These are phyloP conservation scores for Boletus pseudo-olivaceus DNA, from an alignment of 768 basidiomycete species.

Conservation along the genomic window DNA sequence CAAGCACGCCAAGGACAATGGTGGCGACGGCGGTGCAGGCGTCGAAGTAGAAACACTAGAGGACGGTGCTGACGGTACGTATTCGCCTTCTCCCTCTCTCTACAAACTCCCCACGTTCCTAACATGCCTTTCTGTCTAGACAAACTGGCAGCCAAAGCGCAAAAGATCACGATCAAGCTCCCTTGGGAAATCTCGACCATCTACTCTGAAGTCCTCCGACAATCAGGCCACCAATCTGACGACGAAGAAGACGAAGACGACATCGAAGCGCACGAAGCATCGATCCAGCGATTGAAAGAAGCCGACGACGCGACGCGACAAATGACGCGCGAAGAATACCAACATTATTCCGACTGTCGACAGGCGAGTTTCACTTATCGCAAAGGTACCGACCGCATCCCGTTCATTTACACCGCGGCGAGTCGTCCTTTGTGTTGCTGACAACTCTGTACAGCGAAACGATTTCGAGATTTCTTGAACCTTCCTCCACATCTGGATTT, in stretches of 20 bases:
- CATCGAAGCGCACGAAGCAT: slow-evolving; percentile 92
- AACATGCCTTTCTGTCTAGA: slow-evolving; percentile 39
- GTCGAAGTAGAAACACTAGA: slow-evolving; percentile 83
- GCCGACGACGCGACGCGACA: slow-evolving; percentile 92
- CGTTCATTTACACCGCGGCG: neutral
- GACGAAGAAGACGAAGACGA: slow-evolving; percentile 97
- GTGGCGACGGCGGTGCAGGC: slow-evolving; percentile 74
- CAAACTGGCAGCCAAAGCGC: slow-evolving; percentile 76
- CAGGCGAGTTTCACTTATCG: slow-evolving; percentile 97
- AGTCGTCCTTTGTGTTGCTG: neutral
- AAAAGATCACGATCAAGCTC: slow-evolving; percentile 91
- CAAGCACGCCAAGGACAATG: slow-evolving; percentile 90
- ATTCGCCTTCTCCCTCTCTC: neutral
- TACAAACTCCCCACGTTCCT: neutral
- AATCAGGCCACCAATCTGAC: slow-evolving; percentile 79
- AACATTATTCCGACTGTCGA: slow-evolving; percentile 94
- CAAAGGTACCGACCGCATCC: slow-evolving; percentile 59
- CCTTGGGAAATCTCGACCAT: slow-evolving; percentile 95
- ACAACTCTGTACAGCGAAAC: slow-evolving; percentile 60
- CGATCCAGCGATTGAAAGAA: slow-evolving; percentile 88
- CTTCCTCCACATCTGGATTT: slow-evolving; percentile 83
- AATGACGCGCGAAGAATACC: slow-evolving; percentile 97
- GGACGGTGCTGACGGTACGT: slow-evolving; percentile 75
- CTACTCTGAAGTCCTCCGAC: slow-evolving; percentile 80
- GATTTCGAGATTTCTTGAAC: slow-evolving; percentile 92